Conservation (phyloP, 768 basidiomycete species). For the Naganishia onofrii region DNA sequence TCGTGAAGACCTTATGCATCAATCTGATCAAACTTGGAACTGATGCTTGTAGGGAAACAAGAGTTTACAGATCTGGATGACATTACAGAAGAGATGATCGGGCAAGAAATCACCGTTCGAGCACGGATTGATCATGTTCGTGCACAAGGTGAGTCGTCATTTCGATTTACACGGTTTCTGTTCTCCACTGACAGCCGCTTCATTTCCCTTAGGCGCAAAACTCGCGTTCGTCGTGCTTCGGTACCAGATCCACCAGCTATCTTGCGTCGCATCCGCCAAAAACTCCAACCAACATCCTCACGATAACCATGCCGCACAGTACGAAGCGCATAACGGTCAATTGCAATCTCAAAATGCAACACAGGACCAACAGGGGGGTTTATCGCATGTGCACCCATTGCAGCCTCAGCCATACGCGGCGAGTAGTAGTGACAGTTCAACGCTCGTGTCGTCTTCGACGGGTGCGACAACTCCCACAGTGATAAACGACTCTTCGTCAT, state of each 20-base stretch:
- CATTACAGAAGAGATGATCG: conserved; percentile 58
- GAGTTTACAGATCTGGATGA: conserved; percentile 32
- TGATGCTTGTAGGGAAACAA: conserved; percentile 64
- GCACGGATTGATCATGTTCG: conserved; percentile 85
- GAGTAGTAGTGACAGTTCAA: not conserved
- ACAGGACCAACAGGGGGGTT: not conserved
- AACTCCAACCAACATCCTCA: conserved; percentile 67
- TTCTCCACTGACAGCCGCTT: no score
- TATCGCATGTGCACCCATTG: not conserved
- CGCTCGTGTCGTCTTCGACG: not conserved
- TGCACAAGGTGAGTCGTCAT: conserved; percentile 59
- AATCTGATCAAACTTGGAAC: conserved; percentile 52
- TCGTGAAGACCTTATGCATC: conserved; percentile 36
- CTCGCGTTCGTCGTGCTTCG: conserved; percentile 36
- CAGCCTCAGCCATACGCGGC: not conserved
- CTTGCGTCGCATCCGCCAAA: conserved; percentile 76
- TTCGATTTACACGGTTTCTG: not conserved
- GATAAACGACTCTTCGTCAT: not conserved
- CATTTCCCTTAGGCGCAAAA: conserved; percentile 27
- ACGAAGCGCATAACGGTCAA: not conserved
- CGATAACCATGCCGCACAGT: conserved; percentile 66
- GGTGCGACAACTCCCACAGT: not conserved
- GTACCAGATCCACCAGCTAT: conserved; percentile 55
- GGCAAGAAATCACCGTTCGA: conserved; percentile 70
- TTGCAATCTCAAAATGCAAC: not conserved